phyloP scores from a whole-genome alignment of 2,329 filamentous ascomycete genomes.

The Colletotrichum lupini region DNA sequence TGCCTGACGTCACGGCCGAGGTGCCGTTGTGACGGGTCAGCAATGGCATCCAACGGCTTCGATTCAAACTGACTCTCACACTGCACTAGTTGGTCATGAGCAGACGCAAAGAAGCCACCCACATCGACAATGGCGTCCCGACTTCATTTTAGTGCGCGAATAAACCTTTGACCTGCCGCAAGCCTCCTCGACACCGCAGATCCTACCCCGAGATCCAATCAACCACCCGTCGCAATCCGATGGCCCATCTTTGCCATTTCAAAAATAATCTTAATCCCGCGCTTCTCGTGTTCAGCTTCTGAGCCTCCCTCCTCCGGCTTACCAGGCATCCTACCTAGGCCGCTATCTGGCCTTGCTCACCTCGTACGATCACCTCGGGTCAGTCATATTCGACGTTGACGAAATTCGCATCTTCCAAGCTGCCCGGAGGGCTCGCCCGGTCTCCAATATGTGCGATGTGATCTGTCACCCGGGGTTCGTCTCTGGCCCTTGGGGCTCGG shows the following conservation, averaged over 20 bases:
- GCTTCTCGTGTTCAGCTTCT: constrained; percentile 12
- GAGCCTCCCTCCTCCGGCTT: neutral
- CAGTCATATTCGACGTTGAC: constrained; percentile 7
- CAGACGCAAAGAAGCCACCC: constrained; percentile 11
- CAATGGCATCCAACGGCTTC: constrained; percentile 15
- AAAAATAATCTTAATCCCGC: neutral
- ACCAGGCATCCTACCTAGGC: neutral
- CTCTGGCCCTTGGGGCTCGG: neutral
- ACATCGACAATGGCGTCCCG: constrained; percentile 7
- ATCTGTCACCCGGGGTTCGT: constrained; percentile 19
- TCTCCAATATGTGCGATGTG: neutral
- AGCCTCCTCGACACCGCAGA: constrained; percentile 5
- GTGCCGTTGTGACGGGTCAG: constrained; percentile 2
- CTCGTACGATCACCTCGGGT: neutral
- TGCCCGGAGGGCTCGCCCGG: neutral
- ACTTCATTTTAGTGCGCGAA: constrained; percentile 29
- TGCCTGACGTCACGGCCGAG: constrained; percentile 28
- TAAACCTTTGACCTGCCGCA: constrained; percentile 25
- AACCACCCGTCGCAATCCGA: neutral
- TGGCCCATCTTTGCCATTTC: neutral
- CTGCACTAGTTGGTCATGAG: constrained; percentile 26
- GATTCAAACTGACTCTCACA: constrained; percentile 18
- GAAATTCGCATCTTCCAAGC: neutral
- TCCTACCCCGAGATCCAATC: constrained; percentile 8
- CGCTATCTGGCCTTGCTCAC: neutral